A percentile compares a stretch with the other conserved stretches of the same genome.
phyloP scores from a whole-genome alignment of 2,329 filamentous ascomycete species.

The Elsinoe necatrix region DNA sequence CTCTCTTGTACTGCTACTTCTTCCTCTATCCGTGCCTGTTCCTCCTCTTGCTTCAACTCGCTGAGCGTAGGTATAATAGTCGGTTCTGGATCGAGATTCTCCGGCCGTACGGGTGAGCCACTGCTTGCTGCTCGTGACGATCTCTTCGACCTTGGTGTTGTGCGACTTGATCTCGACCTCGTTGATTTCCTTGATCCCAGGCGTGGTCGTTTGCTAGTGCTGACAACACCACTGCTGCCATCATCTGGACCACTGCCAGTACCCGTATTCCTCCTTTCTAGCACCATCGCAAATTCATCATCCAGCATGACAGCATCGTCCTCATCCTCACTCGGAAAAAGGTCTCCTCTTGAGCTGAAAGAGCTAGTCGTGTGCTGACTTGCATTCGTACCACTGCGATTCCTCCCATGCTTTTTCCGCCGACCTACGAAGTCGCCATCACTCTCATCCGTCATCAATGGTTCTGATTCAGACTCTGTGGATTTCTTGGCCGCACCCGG shows the following conservation, averaged over 20 bases:
- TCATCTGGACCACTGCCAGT: constrained; percentile 51
- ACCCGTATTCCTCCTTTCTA: constrained; percentile 59
- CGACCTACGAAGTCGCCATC: constrained; percentile 25
- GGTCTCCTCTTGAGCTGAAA: constrained; percentile 74
- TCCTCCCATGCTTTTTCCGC: constrained; percentile 35
- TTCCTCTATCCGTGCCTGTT: constrained; percentile 45
- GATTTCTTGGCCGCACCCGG: constrained; percentile 54
- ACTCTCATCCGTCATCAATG: constrained; percentile 28
- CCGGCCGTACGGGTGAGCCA: constrained; percentile 10
- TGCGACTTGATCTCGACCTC: constrained; percentile 25
- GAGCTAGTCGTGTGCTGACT: constrained; percentile 80
- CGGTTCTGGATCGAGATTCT: constrained; percentile 17
- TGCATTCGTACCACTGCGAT: constrained; percentile 68
- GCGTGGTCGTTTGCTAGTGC: constrained; percentile 34
- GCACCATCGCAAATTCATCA: constrained; percentile 80
- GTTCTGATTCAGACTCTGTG: constrained; percentile 43
- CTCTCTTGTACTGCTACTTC: constrained; percentile 47
- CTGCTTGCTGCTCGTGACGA: constrained; percentile 14
- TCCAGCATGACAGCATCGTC: constrained; percentile 89
- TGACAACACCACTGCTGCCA: constrained; percentile 56
- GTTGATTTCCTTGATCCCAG: constrained; percentile 42
- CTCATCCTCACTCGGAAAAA: constrained; percentile 87
- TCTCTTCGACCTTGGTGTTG: constrained; percentile 11
- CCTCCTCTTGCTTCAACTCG: constrained; percentile 52
- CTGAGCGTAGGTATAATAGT: constrained; percentile 39